Conservation (phyloP, 768 basidiomycete genomes). For the Lactarius evosmus region DNA sequence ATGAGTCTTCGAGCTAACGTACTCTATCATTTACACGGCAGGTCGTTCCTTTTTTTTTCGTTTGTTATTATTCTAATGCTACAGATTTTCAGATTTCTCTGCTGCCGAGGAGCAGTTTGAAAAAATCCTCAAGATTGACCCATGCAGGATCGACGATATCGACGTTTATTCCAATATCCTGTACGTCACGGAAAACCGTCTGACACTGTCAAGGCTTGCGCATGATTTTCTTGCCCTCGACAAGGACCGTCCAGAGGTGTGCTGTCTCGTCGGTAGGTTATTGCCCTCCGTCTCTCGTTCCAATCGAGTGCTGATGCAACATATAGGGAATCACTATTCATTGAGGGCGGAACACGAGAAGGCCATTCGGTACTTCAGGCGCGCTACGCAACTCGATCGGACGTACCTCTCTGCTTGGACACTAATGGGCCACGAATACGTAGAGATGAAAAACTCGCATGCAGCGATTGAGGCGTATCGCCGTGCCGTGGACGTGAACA, state of each 20-base stretch:
- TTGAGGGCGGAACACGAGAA: conserved; percentile 91
- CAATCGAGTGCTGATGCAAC: not conserved
- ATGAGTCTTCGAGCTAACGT: conserved; percentile 84
- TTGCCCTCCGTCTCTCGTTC: not conserved
- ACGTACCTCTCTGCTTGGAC: conserved; percentile 98
- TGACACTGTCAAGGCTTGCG: conserved; percentile 87
- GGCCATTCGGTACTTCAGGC: conserved; percentile 90
- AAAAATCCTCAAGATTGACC: conserved; percentile 73
- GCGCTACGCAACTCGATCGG: conserved; percentile 92
- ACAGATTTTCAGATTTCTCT: conserved; percentile 69
- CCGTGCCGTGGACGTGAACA: conserved; percentile 91
- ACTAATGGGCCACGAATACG: conserved; percentile 97
- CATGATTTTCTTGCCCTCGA: conserved; percentile 88
- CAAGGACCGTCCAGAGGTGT: conserved; percentile 93
- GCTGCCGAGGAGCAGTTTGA: conserved; percentile 85
- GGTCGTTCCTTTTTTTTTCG: conserved; percentile 30
- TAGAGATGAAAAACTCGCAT: conserved; percentile 99
- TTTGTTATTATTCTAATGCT: conserved; percentile 12
- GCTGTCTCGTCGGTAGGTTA: conserved; percentile 85
- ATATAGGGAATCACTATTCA: conserved; percentile 93
- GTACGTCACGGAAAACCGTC: conserved; percentile 86
- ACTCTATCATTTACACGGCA: conserved; percentile 88
- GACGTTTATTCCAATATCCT: conserved; percentile 96
- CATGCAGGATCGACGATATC: conserved; percentile 89
- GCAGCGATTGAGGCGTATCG: conserved; percentile 98